Conservation (phyloP, 1,284 basidiomycete species). For the Ceratobasidium sp. region DNA sequence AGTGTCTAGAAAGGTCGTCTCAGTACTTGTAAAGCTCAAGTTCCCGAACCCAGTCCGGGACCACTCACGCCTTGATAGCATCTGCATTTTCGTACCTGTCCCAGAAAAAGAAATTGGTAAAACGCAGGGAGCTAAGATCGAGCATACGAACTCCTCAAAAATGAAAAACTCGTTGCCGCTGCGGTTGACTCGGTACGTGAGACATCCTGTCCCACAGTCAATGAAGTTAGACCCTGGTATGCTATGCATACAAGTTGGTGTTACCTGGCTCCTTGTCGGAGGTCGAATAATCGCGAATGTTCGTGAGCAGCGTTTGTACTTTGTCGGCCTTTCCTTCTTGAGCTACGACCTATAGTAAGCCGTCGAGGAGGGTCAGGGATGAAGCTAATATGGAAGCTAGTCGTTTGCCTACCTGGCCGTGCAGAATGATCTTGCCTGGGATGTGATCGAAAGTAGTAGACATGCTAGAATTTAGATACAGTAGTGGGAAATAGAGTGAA, state of each 20-base stretch:
- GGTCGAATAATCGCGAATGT: background rate
- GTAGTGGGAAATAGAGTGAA: background rate
- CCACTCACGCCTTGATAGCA: slow-evolving; percentile 11
- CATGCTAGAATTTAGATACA: background rate
- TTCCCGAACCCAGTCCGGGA: background rate
- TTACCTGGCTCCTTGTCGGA: slow-evolving; percentile 24
- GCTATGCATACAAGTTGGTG: background rate
- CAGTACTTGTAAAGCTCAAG: background rate
- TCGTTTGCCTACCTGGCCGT: background rate
- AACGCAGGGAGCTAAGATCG: no score
- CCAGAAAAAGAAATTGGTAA: background rate
- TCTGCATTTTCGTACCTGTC: slow-evolving; percentile 4
- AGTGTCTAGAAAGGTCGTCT: background rate
- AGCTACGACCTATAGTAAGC: background rate
- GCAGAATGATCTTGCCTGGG: slow-evolving; percentile 18
- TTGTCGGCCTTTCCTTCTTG: slow-evolving; percentile 11
- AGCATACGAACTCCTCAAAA: slow-evolving; percentile 11
- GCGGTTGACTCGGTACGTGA: slow-evolving; percentile 2
- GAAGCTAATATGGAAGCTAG: no score
- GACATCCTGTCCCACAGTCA: background rate
- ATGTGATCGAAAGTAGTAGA: slow-evolving; percentile 1
- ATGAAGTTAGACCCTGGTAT: background rate
- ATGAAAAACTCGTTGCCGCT: slow-evolving; percentile 9
- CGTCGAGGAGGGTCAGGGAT: no score
- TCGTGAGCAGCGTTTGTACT: background rate